Percentiles rank a stretch among this genome's conserved stretches.
phyloP scores from a whole-genome alignment of 1,284 basidiomycete genomes.

The Puccinia triticina region DNA sequence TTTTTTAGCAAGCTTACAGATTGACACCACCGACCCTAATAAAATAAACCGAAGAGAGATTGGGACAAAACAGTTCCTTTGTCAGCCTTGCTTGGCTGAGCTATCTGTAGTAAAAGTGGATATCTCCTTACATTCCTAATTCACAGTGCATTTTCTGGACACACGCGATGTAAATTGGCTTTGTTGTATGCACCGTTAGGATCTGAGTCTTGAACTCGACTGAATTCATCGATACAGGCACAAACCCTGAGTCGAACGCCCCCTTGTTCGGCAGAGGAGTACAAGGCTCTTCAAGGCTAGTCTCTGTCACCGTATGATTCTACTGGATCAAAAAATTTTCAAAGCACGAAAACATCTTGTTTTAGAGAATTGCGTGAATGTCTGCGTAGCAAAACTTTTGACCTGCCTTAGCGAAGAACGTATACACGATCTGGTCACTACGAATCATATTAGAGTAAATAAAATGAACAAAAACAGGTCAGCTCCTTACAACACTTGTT shows the following conservation, averaged over 20 bases:
- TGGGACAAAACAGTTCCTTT: background rate
- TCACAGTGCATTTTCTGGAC: slow-evolving; percentile 15
- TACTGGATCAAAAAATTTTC: background rate
- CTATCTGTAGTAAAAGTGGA: background rate
- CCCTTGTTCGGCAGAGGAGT: background rate
- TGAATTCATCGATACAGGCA: slow-evolving; percentile 9
- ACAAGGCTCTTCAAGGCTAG: slow-evolving; percentile 23
- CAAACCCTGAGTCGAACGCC: background rate
- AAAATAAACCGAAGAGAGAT: background rate
- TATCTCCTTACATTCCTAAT: slow-evolving; percentile 7
- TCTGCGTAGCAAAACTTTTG: background rate
- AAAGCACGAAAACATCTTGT: background rate
- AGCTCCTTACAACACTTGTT: background rate
- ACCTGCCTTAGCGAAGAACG: slow-evolving; percentile 14
- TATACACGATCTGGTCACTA: background rate
- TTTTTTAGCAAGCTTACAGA: background rate
- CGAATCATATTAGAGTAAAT: background rate
- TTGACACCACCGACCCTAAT: slow-evolving; percentile 14
- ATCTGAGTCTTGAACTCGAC: slow-evolving; percentile 5
- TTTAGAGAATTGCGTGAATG: background rate
- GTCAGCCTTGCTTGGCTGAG: background rate
- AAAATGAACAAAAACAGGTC: background rate
- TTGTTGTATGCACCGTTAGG: slow-evolving; percentile 3
- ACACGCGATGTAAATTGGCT: slow-evolving; percentile 17
- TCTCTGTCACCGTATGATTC: slow-evolving; percentile 3